A percentile compares a stretch with the other conserved stretches of the same genome.
These are phyloP conservation scores for Fistulinella prunicolor DNA, from an alignment of 768 basidiomycete species.

Conservation along the genomic window DNA sequence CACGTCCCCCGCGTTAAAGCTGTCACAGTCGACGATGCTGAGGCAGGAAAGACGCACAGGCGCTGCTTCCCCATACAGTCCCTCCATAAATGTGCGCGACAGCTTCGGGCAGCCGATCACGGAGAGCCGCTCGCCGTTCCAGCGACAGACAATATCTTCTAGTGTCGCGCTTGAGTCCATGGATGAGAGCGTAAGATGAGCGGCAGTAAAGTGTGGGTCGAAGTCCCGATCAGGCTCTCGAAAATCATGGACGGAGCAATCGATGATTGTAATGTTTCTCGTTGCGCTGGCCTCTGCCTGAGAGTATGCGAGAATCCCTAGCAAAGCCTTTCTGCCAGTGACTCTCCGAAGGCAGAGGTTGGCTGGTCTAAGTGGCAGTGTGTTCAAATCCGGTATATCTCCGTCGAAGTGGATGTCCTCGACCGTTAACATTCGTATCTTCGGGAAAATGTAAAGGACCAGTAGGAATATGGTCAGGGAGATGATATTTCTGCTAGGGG, in stretches of 20 bases:
- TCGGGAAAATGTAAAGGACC: slow-evolving; percentile 2
- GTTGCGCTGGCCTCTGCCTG: background rate
- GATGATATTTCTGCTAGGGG: background rate
- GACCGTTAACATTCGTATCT: slow-evolving; percentile 3
- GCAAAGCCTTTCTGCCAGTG: background rate
- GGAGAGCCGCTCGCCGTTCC: slow-evolving; percentile 4
- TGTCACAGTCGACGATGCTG: slow-evolving; percentile 6
- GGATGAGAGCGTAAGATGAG: slow-evolving; percentile 1
- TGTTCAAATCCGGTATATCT: no score
- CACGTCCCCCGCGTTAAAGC: slow-evolving; percentile 1
- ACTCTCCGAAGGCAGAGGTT: slow-evolving; percentile 1
- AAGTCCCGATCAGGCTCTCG: background rate
- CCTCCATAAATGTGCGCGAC: background rate
- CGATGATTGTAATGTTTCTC: slow-evolving; percentile 8
- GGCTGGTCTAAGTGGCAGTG: no score
- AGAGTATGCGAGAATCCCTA: background rate
- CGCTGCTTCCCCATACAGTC: background rate
- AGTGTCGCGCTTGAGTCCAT: background rate
- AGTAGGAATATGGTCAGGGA: slow-evolving; percentile 6
- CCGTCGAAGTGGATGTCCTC: slow-evolving; percentile 6
- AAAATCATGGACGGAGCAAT: slow-evolving; percentile 3
- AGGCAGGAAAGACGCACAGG: background rate
- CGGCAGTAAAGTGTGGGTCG: background rate
- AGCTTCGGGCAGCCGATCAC: slow-evolving; percentile 2
- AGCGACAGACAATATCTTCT: slow-evolving; percentile 4